These are phyloP conservation scores for Geranomyces variabilis DNA, from an alignment of 192 early-diverging fungal species.

Conservation along the genomic window DNA sequence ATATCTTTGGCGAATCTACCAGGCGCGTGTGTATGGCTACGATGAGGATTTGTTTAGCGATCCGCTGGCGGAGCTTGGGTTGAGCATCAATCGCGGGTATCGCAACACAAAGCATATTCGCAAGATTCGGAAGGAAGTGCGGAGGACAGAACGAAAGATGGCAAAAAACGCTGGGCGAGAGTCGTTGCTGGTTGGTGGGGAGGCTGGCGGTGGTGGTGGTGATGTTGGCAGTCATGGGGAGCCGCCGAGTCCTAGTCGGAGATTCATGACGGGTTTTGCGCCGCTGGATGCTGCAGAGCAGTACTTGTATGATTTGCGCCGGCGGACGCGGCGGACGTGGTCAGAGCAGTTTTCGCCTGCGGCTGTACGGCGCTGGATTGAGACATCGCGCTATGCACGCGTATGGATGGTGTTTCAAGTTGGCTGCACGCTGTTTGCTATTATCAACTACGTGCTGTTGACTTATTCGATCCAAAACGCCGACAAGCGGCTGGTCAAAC, in stretches of 20 bases:
- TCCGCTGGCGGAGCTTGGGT: slow-evolving; percentile 54
- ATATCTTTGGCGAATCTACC: slow-evolving; percentile 51
- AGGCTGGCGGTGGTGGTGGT: background rate
- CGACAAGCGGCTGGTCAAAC: slow-evolving; percentile 48
- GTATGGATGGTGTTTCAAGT: slow-evolving; percentile 64
- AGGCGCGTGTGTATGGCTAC: slow-evolving; percentile 54
- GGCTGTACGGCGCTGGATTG: slow-evolving; percentile 52
- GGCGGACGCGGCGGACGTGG: slow-evolving; percentile 49
- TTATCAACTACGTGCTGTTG: slow-evolving; percentile 57
- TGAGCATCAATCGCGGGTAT: slow-evolving; percentile 49
- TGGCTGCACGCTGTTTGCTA: slow-evolving; percentile 46
- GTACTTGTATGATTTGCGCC: slow-evolving; percentile 43
- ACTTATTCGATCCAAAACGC: slow-evolving; percentile 46
- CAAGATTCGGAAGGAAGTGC: slow-evolving; percentile 56
- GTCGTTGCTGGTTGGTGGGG: background rate
- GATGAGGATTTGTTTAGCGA: slow-evolving; percentile 55
- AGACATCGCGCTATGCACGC: slow-evolving; percentile 39
- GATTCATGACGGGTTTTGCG: slow-evolving; percentile 34
- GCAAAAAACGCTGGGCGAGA: background rate
- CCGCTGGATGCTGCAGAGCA: slow-evolving; percentile 42
- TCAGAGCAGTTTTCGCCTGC: slow-evolving; percentile 46
- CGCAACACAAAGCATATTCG: slow-evolving; percentile 52
- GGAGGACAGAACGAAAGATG: slow-evolving; percentile 16
- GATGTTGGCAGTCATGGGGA: background rate
- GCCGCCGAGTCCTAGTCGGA: slow-evolving; percentile 7